These are phyloP conservation scores for Candida lessepsii DNA, from an alignment of 805 yeast species.

Conservation along the genomic window DNA sequence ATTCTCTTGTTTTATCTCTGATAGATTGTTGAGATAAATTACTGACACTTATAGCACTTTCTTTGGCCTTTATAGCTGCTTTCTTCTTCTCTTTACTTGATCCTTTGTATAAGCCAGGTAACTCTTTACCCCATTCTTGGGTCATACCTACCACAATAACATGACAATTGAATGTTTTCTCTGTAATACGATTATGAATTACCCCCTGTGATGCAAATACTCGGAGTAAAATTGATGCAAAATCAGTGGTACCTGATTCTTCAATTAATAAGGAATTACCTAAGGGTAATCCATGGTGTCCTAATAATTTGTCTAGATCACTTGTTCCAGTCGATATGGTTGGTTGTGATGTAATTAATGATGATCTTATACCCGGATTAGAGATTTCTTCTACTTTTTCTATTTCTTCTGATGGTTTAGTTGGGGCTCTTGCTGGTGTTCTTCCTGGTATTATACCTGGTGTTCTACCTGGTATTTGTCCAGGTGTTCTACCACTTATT, in stretches of 20 bases:
- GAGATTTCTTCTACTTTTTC: not conserved
- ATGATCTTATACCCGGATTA: slow-evolving; percentile 71
- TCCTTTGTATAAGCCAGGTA: slow-evolving; percentile 79
- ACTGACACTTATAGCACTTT: slow-evolving; percentile 64
- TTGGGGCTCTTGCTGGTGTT: slow-evolving; percentile 9
- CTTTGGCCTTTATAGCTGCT: slow-evolving; percentile 53
- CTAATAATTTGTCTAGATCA: slow-evolving; percentile 71
- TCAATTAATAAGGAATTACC: slow-evolving; percentile 71
- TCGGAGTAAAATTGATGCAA: slow-evolving; percentile 66
- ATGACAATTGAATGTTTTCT: slow-evolving; percentile 48
- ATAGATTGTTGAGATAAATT: slow-evolving; percentile 46
- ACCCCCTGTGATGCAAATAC: slow-evolving; percentile 77
- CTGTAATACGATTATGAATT: slow-evolving; percentile 54
- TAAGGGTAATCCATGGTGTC: slow-evolving; percentile 83
- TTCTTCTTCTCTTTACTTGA: slow-evolving; percentile 64
- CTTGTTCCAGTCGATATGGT: slow-evolving; percentile 77
- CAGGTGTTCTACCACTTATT: not conserved
- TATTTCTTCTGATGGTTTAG: not conserved
- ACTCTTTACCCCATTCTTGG: slow-evolving; percentile 58
- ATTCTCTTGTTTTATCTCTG: too few relatives aligned
- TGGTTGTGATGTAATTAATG: slow-evolving; percentile 69
- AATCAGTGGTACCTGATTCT: slow-evolving; percentile 88
- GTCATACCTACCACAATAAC: slow-evolving; percentile 62
- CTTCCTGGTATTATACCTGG: slow-evolving; percentile 1
- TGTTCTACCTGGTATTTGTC: slow-evolving; percentile 10